Evolutionary conservation across 805 yeast species (phyloP).

Genomic region (Yarrowia keelungensis): DNA sequence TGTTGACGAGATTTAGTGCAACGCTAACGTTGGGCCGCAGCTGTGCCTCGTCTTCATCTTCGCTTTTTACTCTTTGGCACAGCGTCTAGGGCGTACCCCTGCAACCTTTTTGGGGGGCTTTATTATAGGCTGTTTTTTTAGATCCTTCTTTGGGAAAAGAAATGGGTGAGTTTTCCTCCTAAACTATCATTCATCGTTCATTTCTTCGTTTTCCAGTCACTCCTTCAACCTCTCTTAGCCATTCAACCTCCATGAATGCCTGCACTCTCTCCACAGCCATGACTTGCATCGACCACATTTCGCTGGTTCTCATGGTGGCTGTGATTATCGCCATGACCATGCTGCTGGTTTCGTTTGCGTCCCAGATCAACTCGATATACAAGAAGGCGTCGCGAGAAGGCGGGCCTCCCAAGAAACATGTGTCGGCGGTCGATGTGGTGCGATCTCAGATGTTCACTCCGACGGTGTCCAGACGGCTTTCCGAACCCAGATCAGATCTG

Average conservation of each 20-base stretch:
- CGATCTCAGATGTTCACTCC: neutral
- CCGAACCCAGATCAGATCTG: constrained; percentile 1
- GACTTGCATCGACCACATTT: neutral
- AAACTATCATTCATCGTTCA: no score
- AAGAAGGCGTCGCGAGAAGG: neutral
- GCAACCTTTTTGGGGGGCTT: constrained; percentile 22
- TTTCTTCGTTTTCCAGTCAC: no score
- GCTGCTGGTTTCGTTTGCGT: constrained; percentile 1
- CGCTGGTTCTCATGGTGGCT: constrained; percentile 11
- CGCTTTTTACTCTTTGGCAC: no score
- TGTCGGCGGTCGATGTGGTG: constrained; percentile 1
- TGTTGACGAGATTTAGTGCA: constrained; percentile 4
- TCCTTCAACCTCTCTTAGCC: no score
- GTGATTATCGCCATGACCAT: constrained; percentile 18
- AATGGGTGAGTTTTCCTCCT: neutral
- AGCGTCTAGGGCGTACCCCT: constrained; percentile 3
- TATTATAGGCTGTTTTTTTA: constrained; percentile 15
- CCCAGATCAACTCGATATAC: constrained; percentile 29
- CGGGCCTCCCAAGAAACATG: constrained; percentile 1
- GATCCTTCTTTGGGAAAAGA: constrained; percentile 6
- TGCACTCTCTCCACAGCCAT: neutral
- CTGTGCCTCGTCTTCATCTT: no score
- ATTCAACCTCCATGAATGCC: no score
- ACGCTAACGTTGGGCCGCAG: no score
- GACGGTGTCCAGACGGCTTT: neutral